Evolutionary conservation across 129 eudicot genomes (phyloP), one percentile per base, ranked within the genome.

Genomic region (Arctium minus): DNA sequence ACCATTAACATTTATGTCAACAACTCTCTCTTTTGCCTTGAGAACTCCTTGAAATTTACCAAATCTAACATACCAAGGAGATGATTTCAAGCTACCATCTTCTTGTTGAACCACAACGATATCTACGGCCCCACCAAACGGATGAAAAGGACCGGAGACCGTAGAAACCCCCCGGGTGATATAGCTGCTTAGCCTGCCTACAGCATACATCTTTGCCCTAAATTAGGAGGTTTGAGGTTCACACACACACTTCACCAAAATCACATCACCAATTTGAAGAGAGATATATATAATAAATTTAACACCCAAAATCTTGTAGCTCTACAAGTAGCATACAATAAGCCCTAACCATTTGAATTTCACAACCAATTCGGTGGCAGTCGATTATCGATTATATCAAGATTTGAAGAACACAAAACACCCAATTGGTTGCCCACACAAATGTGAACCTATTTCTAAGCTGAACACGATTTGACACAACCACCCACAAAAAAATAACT

Each of bases 21-120:
- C 92, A 56, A 92, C 86, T 82, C 89, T 92, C 86, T 93, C 98
- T 67, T 82, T 90, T 3, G 94, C 89, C 81, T 96, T 96, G 53
- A 96, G 75, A 48, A 96, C 98, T 68, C 99, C 99, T 86, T 96
- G 99, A 87, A 91, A 96, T 74, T 96, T 96, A 30, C 99, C 99
- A 81, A 96, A 96, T 53, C 93, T 86, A 77, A 96, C 97, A 82
- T 96, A 96, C 99, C 97, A 96, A 60, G 99, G 99, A 4, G 97
- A 90, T 3, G 97, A 93, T 79, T 90, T 92, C 46, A 89, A 96
- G 75, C 90, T 93, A 50, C 99, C 97, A 83, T 96, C 99, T 44
- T 86, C 90, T 62, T 96, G 99, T 83, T 92, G 88, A 62, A 96
- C 97, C 84, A 96, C 97, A 37, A 96, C 86, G 44, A 96, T 93